phyloP scores from a whole-genome alignment of 2,329 filamentous ascomycete genomes.

The Hymenoscyphus fructigenus region DNA sequence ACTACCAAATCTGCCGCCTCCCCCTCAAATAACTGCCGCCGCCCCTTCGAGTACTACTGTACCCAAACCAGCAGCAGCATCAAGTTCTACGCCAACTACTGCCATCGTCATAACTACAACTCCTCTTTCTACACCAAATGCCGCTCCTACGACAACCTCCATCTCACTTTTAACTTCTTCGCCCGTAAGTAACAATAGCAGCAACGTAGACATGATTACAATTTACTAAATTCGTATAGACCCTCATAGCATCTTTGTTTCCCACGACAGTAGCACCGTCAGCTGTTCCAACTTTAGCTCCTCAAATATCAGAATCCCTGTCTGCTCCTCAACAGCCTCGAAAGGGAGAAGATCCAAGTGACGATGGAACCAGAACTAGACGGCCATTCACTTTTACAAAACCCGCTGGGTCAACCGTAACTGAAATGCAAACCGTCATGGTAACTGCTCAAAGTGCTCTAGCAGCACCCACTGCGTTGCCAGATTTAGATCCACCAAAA shows the following conservation, averaged over 20 bases:
- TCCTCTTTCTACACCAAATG: background rate
- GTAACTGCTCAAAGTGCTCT: constrained; percentile 10
- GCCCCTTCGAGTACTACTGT: no score
- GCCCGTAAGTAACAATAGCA: background rate
- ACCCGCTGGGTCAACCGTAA: constrained; percentile 5
- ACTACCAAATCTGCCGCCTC: background rate
- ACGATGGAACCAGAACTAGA: background rate
- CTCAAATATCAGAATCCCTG: background rate
- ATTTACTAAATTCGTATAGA: background rate
- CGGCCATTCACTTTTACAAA: background rate
- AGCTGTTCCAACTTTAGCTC: background rate
- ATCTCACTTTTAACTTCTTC: background rate
- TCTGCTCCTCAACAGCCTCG: background rate
- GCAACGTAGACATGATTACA: background rate
- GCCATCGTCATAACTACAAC: constrained; percentile 2
- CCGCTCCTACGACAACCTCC: background rate
- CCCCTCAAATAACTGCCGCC: background rate
- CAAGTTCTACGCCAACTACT: background rate
- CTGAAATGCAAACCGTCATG: constrained; percentile 7
- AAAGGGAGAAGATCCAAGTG: background rate
- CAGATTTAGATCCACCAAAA: constrained; percentile 9
- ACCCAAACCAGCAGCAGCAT: background rate
- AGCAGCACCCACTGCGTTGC: constrained; percentile 12
- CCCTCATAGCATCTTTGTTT: constrained; percentile 12
- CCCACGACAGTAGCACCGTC: constrained; percentile 13